phyloP scores from a whole-genome alignment of 1,284 basidiomycete genomes.

The Peniophora sp. region DNA sequence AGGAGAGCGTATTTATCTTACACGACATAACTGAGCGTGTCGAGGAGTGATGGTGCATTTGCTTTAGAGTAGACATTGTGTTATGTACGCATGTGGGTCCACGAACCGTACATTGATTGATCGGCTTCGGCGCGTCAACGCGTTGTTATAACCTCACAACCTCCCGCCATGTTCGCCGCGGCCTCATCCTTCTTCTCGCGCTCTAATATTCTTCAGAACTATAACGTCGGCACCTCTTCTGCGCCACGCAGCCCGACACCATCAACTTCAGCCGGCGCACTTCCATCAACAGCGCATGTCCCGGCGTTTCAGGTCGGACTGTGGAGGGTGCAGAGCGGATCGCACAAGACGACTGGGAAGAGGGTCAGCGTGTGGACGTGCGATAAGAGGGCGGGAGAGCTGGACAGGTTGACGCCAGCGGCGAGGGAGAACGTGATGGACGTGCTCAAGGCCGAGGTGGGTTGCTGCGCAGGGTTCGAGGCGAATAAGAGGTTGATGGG shows the following conservation, averaged over 20 bases:
- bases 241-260: conserved; percentile 59
- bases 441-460: conserved; percentile 82
- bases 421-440: conserved; percentile 73
- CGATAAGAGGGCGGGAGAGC: conserved; percentile 73
- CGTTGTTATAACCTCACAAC: no score
- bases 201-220: conserved; percentile 79
- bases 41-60: no score
- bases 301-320: conserved; percentile 69
- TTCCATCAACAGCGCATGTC: conserved; percentile 33
- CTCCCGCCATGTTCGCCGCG: conserved; percentile 68
- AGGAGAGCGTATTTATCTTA: conserved; percentile 79
- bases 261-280: conserved; percentile 29
- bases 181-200: conserved; percentile 87
- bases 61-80: no score
- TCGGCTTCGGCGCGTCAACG: no score
- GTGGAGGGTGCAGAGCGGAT: conserved; percentile 80
- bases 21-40: conserved; percentile 37
- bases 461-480: conserved; percentile 6
- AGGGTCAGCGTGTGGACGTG: conserved; percentile 86
- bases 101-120: no score
- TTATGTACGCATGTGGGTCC: no score
- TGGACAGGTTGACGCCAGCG: conserved; percentile 54
- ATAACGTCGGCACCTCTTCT: conserved; percentile 51
- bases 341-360: conserved; percentile 83
- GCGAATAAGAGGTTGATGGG: neutral